Percentiles rank a stretch among this genome's conserved stretches.
These are phyloP conservation scores for Rheum nobile DNA, from an alignment of 148 eudicot species.

Conservation along the genomic window DNA sequence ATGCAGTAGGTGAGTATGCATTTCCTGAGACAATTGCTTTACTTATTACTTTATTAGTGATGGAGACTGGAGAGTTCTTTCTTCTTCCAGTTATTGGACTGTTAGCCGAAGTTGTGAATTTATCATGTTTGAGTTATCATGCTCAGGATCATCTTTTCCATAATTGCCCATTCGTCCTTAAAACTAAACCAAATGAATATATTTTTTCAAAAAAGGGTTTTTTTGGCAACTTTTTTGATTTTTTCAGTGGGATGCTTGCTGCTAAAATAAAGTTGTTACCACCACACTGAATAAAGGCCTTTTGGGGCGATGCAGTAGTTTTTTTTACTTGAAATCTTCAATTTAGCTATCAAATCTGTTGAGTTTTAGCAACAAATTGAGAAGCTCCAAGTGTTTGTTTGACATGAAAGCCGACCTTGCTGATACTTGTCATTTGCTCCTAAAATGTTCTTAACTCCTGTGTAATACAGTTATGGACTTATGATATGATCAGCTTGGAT, in stretches of 20 bases:
- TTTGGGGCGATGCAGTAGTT: not conserved
- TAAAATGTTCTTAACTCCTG: not conserved
- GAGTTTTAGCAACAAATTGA: not conserved
- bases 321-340: not conserved
- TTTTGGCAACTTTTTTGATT: not conserved
- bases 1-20: constrained; percentile 61
- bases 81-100: not conserved
- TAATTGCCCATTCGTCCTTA: not conserved
- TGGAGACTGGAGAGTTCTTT: not conserved
- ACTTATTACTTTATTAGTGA: not conserved
- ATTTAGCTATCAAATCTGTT: not conserved
- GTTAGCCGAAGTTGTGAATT: not conserved
- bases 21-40: not conserved
- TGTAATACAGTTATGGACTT: not conserved
- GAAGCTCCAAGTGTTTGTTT: not conserved
- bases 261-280: too few species aligned
- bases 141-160: not conserved
- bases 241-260: not conserved
- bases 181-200: not conserved
- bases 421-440: not conserved
- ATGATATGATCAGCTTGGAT: not conserved
- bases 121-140: not conserved
- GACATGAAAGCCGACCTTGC: not conserved
- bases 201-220: not conserved
- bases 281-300: too few species aligned